These are phyloP conservation scores for Candida jianshihensis DNA, from an alignment of 805 yeast species.

Conservation along the genomic window DNA sequence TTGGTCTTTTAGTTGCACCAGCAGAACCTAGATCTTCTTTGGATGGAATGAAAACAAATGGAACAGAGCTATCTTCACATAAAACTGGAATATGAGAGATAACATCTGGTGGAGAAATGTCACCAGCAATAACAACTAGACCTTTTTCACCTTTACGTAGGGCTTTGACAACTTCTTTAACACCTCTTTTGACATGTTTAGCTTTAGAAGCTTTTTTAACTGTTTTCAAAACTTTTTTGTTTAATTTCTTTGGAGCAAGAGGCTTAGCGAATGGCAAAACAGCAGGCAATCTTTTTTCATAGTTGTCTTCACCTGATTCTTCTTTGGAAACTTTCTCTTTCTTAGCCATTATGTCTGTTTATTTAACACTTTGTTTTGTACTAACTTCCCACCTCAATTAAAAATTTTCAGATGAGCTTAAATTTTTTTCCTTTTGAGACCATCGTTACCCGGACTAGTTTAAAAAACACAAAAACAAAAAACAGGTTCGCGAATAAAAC, in stretches of 20 bases:
- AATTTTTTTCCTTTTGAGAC: no score
- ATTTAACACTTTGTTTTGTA: neutral
- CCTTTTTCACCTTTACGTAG: conserved; percentile 98
- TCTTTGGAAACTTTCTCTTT: conserved; percentile 34
- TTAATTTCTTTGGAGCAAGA: conserved; percentile 89
- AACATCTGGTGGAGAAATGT: conserved; percentile 95
- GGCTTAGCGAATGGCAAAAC: conserved; percentile 90
- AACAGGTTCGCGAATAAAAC: no score
- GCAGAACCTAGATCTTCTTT: conserved; percentile 98
- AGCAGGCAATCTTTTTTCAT: conserved; percentile 87
- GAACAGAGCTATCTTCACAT: conserved; percentile 91
- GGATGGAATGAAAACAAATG: conserved; percentile 90
- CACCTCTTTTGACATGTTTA: conserved; percentile 97
- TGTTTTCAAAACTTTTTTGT: conserved; percentile 90
- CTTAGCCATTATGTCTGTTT: conserved; percentile 32
- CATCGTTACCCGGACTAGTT: no score
- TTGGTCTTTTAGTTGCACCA: conserved; percentile 98
- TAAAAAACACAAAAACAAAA: no score
- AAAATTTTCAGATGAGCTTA: no score
- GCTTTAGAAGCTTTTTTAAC: conserved; percentile 98
- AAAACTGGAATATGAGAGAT: conserved; percentile 95
- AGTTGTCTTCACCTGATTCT: conserved; percentile 57
- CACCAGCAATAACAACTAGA: conserved; percentile 93
- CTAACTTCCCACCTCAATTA: neutral
- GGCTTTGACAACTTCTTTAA: conserved; percentile 96